Evolutionary conservation across 2,329 filamentous ascomycete genomes (phyloP).

Genomic region (Nigrospora oryzae): DNA sequence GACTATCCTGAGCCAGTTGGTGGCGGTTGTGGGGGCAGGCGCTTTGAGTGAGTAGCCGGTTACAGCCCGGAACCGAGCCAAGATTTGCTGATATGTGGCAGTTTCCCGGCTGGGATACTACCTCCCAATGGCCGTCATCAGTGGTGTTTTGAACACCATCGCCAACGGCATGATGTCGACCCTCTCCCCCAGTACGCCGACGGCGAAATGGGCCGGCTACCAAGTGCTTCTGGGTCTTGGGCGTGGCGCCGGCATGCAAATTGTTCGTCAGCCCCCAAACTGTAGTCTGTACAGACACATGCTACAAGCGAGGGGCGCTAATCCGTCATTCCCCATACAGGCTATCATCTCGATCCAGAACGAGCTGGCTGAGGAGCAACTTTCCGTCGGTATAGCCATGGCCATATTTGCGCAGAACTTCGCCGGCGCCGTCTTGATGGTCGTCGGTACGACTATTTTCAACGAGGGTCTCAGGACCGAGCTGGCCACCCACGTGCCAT

Average conservation of each 20-base stretch:
- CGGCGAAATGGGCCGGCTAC: slow-evolving; percentile 18
- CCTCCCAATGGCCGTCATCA: slow-evolving; percentile 15
- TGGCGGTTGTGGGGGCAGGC: slow-evolving; percentile 46
- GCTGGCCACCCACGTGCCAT: slow-evolving; percentile 12
- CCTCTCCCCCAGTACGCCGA: slow-evolving; percentile 12
- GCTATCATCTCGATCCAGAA: slow-evolving; percentile 18
- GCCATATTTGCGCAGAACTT: slow-evolving; percentile 20
- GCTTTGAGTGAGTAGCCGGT: slow-evolving; percentile 8
- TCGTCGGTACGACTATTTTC: slow-evolving; percentile 19
- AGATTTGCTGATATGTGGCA: slow-evolving; percentile 5
- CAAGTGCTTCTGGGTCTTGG: slow-evolving; percentile 17
- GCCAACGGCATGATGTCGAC: slow-evolving; percentile 18
- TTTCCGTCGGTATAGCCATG: slow-evolving; percentile 16
- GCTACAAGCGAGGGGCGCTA: slow-evolving; percentile 3
- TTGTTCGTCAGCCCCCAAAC: slow-evolving; percentile 3
- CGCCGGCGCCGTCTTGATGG: slow-evolving; percentile 14
- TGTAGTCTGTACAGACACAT: not conserved
- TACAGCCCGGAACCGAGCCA: not conserved
- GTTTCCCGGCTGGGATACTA: slow-evolving; percentile 18
- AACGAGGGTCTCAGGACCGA: slow-evolving; percentile 13
- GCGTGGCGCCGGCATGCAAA: slow-evolving; percentile 16
- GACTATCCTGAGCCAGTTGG: slow-evolving; percentile 27
- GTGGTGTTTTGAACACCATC: slow-evolving; percentile 12
- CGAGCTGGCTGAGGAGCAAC: slow-evolving; percentile 13
- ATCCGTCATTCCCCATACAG: slow-evolving; percentile 1